phyloP scores from a whole-genome alignment of 2,329 filamentous ascomycete genomes.

The Venturiaceae sp. region DNA sequence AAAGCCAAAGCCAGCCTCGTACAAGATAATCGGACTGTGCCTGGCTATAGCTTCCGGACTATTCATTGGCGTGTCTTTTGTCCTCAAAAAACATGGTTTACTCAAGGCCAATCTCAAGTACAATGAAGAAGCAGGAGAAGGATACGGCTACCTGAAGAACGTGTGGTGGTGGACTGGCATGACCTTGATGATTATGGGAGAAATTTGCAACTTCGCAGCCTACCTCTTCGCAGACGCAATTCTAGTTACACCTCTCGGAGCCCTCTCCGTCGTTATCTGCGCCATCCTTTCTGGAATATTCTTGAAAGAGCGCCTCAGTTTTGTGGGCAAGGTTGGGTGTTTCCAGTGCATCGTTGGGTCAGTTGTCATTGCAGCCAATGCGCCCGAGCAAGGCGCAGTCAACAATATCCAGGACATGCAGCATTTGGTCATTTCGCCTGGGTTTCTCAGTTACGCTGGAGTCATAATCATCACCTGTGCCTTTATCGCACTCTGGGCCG shows the following conservation, averaged over 20 bases:
- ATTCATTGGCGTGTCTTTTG: slow-evolving; percentile 92
- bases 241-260: slow-evolving; percentile 83
- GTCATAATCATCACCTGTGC: slow-evolving; percentile 65
- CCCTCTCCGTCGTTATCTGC: slow-evolving; percentile 84
- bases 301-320: slow-evolving; percentile 86
- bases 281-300: slow-evolving; percentile 90
- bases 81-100: slow-evolving; percentile 87
- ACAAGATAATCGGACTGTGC: slow-evolving; percentile 79
- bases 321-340: slow-evolving; percentile 92
- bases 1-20: slow-evolving; percentile 41
- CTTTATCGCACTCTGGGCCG: slow-evolving; percentile 69
- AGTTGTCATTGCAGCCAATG: slow-evolving; percentile 90
- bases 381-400: slow-evolving; percentile 76
- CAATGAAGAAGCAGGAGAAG: slow-evolving; percentile 89
- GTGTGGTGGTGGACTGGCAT: slow-evolving; percentile 92
- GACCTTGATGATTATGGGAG: slow-evolving; percentile 92
- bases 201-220: slow-evolving; percentile 94
- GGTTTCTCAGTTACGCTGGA: slow-evolving; percentile 77
- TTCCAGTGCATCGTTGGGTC: slow-evolving; percentile 92
- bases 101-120: slow-evolving; percentile 93
- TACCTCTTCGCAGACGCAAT: slow-evolving; percentile 97
- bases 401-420: slow-evolving; percentile 89
- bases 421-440: slow-evolving; percentile 72
- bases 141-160: slow-evolving; percentile 96
- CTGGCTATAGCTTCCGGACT: slow-evolving; percentile 78